Evolutionary conservation across 2,329 filamentous ascomycete species (phyloP).

Genomic region (Botrytis fabae): DNA sequence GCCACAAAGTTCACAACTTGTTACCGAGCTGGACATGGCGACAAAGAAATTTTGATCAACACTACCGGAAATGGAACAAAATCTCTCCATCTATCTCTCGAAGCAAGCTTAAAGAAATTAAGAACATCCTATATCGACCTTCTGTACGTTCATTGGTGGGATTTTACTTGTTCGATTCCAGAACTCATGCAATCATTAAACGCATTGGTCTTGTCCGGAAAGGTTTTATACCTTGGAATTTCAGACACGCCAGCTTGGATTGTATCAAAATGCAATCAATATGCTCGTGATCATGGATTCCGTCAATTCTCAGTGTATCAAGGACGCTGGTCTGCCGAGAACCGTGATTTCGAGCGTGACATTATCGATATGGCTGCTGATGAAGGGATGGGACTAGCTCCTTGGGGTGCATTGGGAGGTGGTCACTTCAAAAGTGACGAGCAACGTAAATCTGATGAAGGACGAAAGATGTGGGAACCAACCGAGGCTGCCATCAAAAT

Average conservation of each 20-base stretch:
- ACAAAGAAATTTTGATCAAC: conserved; percentile 46
- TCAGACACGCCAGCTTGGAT: conserved; percentile 71
- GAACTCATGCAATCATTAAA: conserved; percentile 71
- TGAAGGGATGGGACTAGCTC: conserved; percentile 58
- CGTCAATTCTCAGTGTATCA: conserved; percentile 70
- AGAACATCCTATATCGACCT: conserved; percentile 70
- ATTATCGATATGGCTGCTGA: conserved; percentile 59
- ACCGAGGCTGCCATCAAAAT: conserved; percentile 53
- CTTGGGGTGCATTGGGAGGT: conserved; percentile 55
- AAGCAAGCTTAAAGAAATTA: conserved; percentile 58
- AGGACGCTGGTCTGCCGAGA: conserved; percentile 61
- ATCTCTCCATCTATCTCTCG: conserved; percentile 56
- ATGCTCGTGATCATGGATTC: conserved; percentile 69
- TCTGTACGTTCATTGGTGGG: conserved; percentile 67
- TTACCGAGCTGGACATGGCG: conserved; percentile 38
- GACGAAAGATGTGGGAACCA: conserved; percentile 40
- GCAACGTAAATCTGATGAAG: conserved; percentile 47
- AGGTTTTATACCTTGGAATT: conserved; percentile 68
- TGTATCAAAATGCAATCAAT: conserved; percentile 64
- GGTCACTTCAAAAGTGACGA: conserved; percentile 51
- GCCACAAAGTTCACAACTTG: conserved; percentile 57
- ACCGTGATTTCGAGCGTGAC: conserved; percentile 65
- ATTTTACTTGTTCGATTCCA: conserved; percentile 62
- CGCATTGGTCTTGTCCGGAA: conserved; percentile 57
- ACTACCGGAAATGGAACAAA: conserved; percentile 62